phyloP scores from a whole-genome alignment of 495 filamentous ascomycete genomes.

The Podospora pseudopauciseta region DNA sequence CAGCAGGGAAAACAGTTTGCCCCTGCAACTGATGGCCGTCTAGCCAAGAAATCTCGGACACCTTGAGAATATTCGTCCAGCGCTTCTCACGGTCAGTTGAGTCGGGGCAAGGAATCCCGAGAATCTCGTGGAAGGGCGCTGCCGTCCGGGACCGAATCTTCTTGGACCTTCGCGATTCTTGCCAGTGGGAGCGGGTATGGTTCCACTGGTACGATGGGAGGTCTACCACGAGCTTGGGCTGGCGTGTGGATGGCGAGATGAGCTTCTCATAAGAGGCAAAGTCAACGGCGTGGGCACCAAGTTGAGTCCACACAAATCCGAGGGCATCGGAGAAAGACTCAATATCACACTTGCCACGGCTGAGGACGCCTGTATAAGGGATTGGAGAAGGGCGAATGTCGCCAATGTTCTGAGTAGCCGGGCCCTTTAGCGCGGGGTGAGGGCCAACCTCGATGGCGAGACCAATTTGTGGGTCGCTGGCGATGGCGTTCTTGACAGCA shows the following conservation, averaged over 20 bases:
- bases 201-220: constrained; percentile 52
- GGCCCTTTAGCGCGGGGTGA: constrained; percentile 49
- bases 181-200: constrained; percentile 41
- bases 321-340: constrained; percentile 31
- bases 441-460: constrained; percentile 50
- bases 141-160: constrained; percentile 18
- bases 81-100: constrained; percentile 31
- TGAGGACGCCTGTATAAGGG: constrained; percentile 28
- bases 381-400: constrained; percentile 10
- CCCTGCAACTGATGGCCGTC: constrained; percentile 38
- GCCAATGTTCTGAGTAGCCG: constrained; percentile 27
- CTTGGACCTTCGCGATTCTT: constrained; percentile 42
- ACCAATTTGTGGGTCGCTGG: constrained; percentile 14
- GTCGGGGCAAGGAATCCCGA: constrained; percentile 35
- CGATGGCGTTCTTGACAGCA: constrained; percentile 33
- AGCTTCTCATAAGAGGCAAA: not conserved
- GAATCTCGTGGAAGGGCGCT: constrained; percentile 36
- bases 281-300: not conserved
- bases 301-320: constrained; percentile 32
- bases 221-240: constrained; percentile 21
- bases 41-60: constrained; percentile 44
- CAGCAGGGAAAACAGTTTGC: constrained; percentile 51
- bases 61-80: constrained; percentile 44
- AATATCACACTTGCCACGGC: constrained; percentile 19
- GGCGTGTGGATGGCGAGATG: not conserved